Percentiles rank a stretch among this genome's conserved stretches.
phyloP scores from a whole-genome alignment of 495 filamentous ascomycete genomes.

The Aspergillus saccharolyticus region DNA sequence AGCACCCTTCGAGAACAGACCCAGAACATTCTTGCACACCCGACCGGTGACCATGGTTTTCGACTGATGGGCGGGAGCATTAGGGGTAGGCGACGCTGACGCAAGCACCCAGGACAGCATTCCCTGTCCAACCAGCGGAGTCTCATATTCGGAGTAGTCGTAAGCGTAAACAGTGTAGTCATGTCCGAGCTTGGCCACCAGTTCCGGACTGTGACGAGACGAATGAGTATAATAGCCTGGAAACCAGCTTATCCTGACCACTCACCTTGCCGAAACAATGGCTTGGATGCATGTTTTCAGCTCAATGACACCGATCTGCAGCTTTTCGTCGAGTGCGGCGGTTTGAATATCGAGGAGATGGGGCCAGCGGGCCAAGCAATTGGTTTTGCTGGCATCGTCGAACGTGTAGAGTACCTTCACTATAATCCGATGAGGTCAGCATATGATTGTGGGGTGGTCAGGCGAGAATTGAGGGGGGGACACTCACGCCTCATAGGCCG shows the following conservation, averaged over 20 bases:
- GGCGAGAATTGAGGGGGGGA: not conserved
- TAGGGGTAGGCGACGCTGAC: conserved; percentile 50
- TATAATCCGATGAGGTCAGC: conserved; percentile 21
- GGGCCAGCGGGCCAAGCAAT: conserved; percentile 87
- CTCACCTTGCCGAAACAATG: conserved; percentile 66
- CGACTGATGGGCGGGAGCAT: conserved; percentile 53
- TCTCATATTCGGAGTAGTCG: conserved; percentile 93
- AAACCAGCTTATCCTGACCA: conserved; percentile 8
- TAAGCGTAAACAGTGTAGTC: conserved; percentile 97
- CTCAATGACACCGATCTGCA: conserved; percentile 81
- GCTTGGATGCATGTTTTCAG: conserved; percentile 87
- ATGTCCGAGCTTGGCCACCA: conserved; percentile 73
- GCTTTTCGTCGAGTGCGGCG: conserved; percentile 69
- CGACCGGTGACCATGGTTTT: conserved; percentile 83
- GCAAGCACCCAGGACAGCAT: conserved; percentile 87
- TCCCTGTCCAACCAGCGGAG: conserved; percentile 89
- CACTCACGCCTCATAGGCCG: conserved; percentile 52
- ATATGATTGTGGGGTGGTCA: not conserved
- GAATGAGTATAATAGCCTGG: conserved; percentile 6
- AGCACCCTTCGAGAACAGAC: conserved; percentile 74
- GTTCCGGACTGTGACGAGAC: conserved; percentile 64
- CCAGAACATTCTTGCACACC: conserved; percentile 77
- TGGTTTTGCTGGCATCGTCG: conserved; percentile 80
- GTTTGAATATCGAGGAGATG: conserved; percentile 75
- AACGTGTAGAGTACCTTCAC: conserved; percentile 97